Conservation (phyloP, 2,329 filamentous ascomycete species). For the Hortaea sp. region DNA sequence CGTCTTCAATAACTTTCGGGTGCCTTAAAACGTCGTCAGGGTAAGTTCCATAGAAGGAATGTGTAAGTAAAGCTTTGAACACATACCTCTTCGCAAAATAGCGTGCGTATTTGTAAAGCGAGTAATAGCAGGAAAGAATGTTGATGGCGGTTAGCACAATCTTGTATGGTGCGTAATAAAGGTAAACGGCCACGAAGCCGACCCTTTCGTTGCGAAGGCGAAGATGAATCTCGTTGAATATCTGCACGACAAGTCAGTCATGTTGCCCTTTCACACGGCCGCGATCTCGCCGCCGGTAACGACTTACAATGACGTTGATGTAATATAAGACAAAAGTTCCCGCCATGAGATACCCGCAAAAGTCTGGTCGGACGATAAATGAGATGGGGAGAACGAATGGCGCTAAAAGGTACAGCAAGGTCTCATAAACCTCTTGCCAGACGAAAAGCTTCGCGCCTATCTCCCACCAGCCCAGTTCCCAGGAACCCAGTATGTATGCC, state of each 20-base stretch:
- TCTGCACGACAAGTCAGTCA: conserved; percentile 6
- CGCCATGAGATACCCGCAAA: conserved; percentile 30
- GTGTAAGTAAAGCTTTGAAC: neutral
- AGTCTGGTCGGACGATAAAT: conserved; percentile 32
- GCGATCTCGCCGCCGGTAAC: too few species aligned
- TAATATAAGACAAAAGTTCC: conserved; percentile 34
- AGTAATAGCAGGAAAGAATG: conserved; percentile 24
- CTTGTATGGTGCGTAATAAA: conserved; percentile 40
- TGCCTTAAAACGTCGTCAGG: neutral
- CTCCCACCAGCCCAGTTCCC: conserved; percentile 41
- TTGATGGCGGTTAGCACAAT: conserved; percentile 36
- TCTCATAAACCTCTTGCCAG: conserved; percentile 33
- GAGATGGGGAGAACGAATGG: conserved; percentile 39
- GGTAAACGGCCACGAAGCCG: conserved; percentile 25
- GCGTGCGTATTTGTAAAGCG: conserved; percentile 14
- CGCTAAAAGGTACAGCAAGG: conserved; percentile 31
- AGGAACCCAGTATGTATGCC: conserved; percentile 36
- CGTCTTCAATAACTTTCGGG: conserved; percentile 1
- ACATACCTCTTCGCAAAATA: conserved; percentile 5
- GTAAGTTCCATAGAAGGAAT: neutral
- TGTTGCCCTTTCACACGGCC: too few species aligned
- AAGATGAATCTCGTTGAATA: conserved; percentile 42
- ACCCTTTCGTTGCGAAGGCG: conserved; percentile 36
- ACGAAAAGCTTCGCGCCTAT: conserved; percentile 42
- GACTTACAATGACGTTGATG: conserved; percentile 21